Base-by-base conservation (phyloP, 768 basidiomycete species). In the Tricholoma saponaceum region DNA sequence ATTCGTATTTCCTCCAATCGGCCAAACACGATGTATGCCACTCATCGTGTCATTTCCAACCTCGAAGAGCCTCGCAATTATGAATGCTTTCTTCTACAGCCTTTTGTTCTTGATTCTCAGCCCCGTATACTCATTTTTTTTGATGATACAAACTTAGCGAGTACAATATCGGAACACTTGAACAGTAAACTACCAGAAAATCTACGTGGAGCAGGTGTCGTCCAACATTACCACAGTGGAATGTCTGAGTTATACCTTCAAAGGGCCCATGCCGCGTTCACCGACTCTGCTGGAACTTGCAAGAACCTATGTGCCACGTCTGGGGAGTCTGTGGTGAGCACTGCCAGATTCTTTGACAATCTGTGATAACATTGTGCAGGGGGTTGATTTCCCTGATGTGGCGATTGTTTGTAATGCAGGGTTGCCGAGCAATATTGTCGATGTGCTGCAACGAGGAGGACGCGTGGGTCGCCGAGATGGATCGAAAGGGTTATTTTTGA, bases 11-110 rank as follows among this genome's bases (percentile, higher is more conserved):
- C 67, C 0, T 61, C 62, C 0, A 74, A 72, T 37, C 56, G 68
- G 0, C 66, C 66, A 2, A 72, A 74, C 50, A 71, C 58, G 0
- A 67, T 67, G 0, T 72, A 72, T 52, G 66, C 66, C 5, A 69
- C 65, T 0, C 71, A 72, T 55, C 49, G 51, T n/a, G 62, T 72
- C 13, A 49, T 62, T 10, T 56, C 54, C 0, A 58, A 18, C 13
- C 46, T 70, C 9, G 55, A 65, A 1, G 61, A 67, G 6, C 43
- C 62, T 2, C 56, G 39, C 4, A 74, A 72, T 54, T 67, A 70
- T 4, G 52, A 64, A 3, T 70, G 66, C 41, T 65, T 71, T 33
- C 39, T 72, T 2, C 16, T 18, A n/a, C 16, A n/a, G 9, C 39
- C 39, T 6, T 41, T 41, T n/a, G 39, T 6, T 41, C 39, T 41